Base-by-base conservation (phyloP, 1,284 basidiomycete species). In the Puccinia triticina region DNA sequence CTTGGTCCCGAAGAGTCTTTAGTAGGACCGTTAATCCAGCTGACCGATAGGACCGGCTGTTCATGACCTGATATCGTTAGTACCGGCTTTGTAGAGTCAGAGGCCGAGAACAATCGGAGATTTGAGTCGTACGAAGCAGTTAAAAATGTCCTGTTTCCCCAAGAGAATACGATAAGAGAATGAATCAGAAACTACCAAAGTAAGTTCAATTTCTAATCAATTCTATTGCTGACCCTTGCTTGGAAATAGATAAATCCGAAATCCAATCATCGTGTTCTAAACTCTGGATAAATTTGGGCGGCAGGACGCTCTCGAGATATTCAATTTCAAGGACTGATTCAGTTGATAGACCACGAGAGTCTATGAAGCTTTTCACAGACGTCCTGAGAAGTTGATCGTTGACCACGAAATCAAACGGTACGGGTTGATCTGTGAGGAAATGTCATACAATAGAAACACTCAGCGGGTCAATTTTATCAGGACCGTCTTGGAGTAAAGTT, bases 261-360 rank as follows among this genome's bases (percentile, higher is more conserved):
- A 97, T 92, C 96, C 96, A 99, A 85, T 98, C 96, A 84, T 98
- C 93, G 84, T 95, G 93, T 29, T 93, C 92, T 80, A 95, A 90
- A 48, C 92, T 90, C 0, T 92, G 90, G 86, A 94, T 90, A 83
- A 92, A 92, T 85, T 94, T 91, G 0, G 96, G 96, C 0, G 96
- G 96, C 86, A 98, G 89, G 0, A 97, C 91, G 40, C 92, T 94
- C 87, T 96, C 92, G 82, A 99, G 92, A 88, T 98, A 98, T 88
- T 98, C 95, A 77, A 99, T 91, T 86, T 96, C 93, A 55, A 77
- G 40, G 37, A 73, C 46, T 40, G 43, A 34, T 67, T 74, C 43
- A 50, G 66, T 71, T 34, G 73, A 82, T 26, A 77, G 59, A 7
- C 74, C 81, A 66, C 50, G 69, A 14, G 81, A 69, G 57, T 90